phyloP scores from a whole-genome alignment of 495 filamentous ascomycete species.

The Bryoglossum gracile region DNA sequence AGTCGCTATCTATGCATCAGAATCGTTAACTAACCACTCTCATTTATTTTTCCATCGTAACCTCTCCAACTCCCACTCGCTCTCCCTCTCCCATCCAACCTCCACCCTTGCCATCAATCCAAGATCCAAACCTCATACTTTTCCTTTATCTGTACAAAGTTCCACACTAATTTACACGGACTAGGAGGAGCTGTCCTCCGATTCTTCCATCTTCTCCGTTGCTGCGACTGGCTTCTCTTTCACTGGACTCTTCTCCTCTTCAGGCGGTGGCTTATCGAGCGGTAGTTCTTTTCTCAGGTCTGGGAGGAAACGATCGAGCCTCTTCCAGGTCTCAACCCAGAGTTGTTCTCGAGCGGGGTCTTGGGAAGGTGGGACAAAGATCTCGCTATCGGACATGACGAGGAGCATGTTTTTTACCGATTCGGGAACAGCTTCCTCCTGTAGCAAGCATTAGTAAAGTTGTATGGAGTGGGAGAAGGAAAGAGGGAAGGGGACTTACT shows the following conservation, averaged over 20 bases:
- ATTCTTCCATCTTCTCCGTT: not conserved
- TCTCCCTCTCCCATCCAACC: not conserved
- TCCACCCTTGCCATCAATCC: not conserved
- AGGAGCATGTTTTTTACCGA: slow-evolving; percentile 93
- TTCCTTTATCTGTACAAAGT: not conserved
- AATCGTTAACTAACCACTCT: not conserved
- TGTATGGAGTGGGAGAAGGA: not conserved
- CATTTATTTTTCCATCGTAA: not conserved
- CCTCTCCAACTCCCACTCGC: not conserved
- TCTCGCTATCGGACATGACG: slow-evolving; percentile 88
- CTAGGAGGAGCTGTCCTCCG: not conserved
- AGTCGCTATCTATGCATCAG: not conserved
- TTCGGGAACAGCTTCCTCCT: slow-evolving; percentile 95
- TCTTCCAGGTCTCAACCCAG: slow-evolving; percentile 78
- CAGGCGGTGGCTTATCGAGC: not conserved
- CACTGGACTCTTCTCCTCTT: not conserved
- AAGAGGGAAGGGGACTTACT: slow-evolving; percentile 42
- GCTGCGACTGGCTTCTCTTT: not conserved
- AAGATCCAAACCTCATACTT: not conserved
- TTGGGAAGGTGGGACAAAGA: slow-evolving; percentile 66
- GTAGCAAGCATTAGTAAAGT: slow-evolving; percentile 17
- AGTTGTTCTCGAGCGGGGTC: slow-evolving; percentile 51
- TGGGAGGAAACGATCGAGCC: slow-evolving; percentile 85
- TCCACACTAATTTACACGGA: not conserved
- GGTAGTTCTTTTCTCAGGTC: slow-evolving; percentile 49